Evolutionary conservation across 352 stramenopile species (phyloP), one percentile per base, ranked within the genome.

Genomic region (Albugo candida): DNA sequence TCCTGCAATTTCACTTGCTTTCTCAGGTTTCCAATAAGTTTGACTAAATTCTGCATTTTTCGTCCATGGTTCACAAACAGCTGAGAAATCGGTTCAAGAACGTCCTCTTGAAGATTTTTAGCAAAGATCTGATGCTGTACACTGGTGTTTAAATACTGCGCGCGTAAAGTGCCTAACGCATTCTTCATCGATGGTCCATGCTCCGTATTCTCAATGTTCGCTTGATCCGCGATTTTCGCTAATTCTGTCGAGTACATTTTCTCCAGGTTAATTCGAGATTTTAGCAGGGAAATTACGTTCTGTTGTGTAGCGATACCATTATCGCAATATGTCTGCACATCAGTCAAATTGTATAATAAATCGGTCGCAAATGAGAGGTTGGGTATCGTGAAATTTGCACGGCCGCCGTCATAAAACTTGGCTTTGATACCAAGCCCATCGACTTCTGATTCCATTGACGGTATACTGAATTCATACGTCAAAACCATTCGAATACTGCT

Each of bases 91-190:
- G 77, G 77, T 5, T 55, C 63, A 38, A 86, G 51, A 21, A 91
- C 75, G 17, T 87, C 77, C 49, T 87, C 77, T 36, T 83, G 69
- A 1, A 91, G 55, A 34, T 72, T 87, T 17, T 67, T 67, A 0
- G 77, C 77, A 4, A 91, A 57, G 11, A 65, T 52, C 16, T 67
- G 62, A 53, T 91, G 77, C 55, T 91, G 77, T 41, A 83, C 73
- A 34, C 77, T 84, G 35, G 73, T 81, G 57, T 91, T 87, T 37
- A 81, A 46, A 46, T 87, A 91, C 58, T 87, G 77, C 2, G 68
- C 65, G 45, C 63, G 61, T 44, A 91, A 55, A 45, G 61, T 70
- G 3, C 58, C 61, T 35, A 87, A 62, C 2, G 77, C 74, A 46
- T 45, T 45, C 13, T 43, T 34, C 20, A 57, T 21, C 16, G 45